Evolutionary conservation across 73 alveolate genomes (phyloP), one percentile per base, ranked within the genome.

Genomic region (Tetrahymena thermophila): DNA sequence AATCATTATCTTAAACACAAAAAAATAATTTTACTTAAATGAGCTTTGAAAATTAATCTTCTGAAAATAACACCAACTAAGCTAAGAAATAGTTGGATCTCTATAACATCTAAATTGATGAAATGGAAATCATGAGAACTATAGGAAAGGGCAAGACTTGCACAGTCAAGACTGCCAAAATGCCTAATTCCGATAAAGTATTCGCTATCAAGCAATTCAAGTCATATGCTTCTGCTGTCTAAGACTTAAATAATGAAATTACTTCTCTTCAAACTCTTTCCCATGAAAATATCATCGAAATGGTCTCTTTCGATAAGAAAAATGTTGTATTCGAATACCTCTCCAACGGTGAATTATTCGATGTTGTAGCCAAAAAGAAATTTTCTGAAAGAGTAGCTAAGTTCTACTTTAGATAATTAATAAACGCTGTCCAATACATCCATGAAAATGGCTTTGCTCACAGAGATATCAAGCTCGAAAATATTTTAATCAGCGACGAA

Each of bases 401-500:
- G 83, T 95, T 94, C 40, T 97, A 96, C 95, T 85, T 96, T 43
- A 96, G 95, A 84, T 96, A 98, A 94, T 95, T 98, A 57, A 85
- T 97, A 21, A 93, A 93, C 13, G 99, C 98, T 40, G 35, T 98
- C 84, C 96, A 97, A 84, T 97, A 97, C 93, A 89, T 98, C 28
- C 99, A 98, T 93, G 96, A 96, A 43, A 94, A 95, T 85, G 97
- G 97, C 38, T 95, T 96, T 57, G 97, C 96, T 38, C 99, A 98
- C 94, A 43, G 99, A 94, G 99, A 98, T 93, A 85, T 98, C 37
- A 98, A 98, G 94, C 98, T 98, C 1, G 99, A 98, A 96, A 98
- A 98, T 94, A 93, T 97, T n/a, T 71, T 97, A 15, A 94, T 97
- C 17, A 93, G 94, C 35, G 95, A 95, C 17, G 35, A 95, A 44